These are phyloP conservation scores for Eucalyptus curtisii DNA, from an alignment of 345 rosid genomes.

Conservation along the genomic window DNA sequence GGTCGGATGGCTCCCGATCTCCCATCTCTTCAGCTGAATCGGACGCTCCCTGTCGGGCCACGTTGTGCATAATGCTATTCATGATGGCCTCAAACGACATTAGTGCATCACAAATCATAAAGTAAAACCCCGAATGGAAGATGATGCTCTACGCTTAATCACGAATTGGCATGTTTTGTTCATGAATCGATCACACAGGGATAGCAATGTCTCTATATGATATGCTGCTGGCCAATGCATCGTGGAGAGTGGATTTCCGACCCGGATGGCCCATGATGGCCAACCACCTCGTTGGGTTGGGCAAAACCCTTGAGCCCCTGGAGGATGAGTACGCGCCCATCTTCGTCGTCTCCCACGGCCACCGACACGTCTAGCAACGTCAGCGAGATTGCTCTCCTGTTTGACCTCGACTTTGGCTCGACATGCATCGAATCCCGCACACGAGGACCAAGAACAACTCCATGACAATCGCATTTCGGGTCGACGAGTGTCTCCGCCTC, in stretches of 20 bases:
- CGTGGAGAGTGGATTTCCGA: constrained; percentile 84
- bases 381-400: not conserved
- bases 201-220: not conserved
- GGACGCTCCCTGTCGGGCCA: not conserved
- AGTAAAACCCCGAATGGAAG: not conserved
- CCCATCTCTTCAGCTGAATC: too few species aligned
- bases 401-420: accelerated
- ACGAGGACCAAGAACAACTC: not conserved
- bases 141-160: not conserved
- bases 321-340: constrained; percentile 38
- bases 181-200: accelerated
- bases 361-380: constrained; percentile 65
- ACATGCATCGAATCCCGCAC: not conserved
- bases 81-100: not conserved
- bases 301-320: constrained; percentile 60
- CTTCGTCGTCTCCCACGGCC: constrained; percentile 43
- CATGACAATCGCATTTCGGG: not conserved
- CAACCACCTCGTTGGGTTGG: constrained; percentile 55
- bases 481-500: not conserved
- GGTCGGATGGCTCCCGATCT: too few species aligned
- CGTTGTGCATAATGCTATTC: not conserved
- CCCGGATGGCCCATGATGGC: constrained; percentile 87
- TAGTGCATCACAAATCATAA: not conserved
- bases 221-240: constrained; percentile 47
- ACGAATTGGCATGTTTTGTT: not conserved